Conservation (phyloP, 1,284 basidiomycete genomes). For the Ceratobasidium sp. region DNA sequence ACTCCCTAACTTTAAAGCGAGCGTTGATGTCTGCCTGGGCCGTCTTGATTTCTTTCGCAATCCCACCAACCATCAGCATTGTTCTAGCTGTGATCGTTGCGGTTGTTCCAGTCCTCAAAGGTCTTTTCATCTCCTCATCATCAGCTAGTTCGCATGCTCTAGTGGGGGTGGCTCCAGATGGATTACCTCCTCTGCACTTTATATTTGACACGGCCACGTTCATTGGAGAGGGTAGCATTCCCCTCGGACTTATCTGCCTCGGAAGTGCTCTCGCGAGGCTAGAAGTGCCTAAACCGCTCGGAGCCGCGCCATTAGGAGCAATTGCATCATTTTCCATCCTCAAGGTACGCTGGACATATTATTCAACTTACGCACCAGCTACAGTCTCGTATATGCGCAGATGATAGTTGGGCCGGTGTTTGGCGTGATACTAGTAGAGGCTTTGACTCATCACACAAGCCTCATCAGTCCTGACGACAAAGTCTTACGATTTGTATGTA, state of each 20-base stretch:
- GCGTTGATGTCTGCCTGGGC: slow-evolving; percentile 22
- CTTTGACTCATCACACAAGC: slow-evolving; percentile 55
- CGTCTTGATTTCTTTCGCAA: slow-evolving; percentile 57
- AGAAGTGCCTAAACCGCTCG: slow-evolving; percentile 57
- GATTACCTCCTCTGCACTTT: slow-evolving; percentile 76
- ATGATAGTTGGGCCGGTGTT: slow-evolving; percentile 74
- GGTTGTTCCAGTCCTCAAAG: slow-evolving; percentile 73
- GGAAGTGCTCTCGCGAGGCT: slow-evolving; percentile 78
- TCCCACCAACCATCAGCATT: slow-evolving; percentile 68
- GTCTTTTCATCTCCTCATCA: slow-evolving; percentile 64
- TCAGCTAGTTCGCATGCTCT: slow-evolving; percentile 55
- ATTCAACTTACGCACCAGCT: not conserved
- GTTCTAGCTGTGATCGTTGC: slow-evolving; percentile 68
- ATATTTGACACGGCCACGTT: slow-evolving; percentile 70
- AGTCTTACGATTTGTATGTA: slow-evolving; percentile 72
- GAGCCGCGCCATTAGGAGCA: slow-evolving; percentile 67
- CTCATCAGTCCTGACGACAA: slow-evolving; percentile 64
- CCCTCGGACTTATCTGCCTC: slow-evolving; percentile 73
- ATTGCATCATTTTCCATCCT: slow-evolving; percentile 66
- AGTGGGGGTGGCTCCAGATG: slow-evolving; percentile 67
- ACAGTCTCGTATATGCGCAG: slow-evolving; percentile 26
- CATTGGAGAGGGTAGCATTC: slow-evolving; percentile 75
- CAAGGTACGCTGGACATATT: slow-evolving; percentile 49
- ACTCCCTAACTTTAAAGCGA: slow-evolving; percentile 16
- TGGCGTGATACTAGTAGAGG: slow-evolving; percentile 68